Base-by-base conservation (phyloP, 2,329 filamentous ascomycete genomes). In the Bretziella fagacearum region DNA sequence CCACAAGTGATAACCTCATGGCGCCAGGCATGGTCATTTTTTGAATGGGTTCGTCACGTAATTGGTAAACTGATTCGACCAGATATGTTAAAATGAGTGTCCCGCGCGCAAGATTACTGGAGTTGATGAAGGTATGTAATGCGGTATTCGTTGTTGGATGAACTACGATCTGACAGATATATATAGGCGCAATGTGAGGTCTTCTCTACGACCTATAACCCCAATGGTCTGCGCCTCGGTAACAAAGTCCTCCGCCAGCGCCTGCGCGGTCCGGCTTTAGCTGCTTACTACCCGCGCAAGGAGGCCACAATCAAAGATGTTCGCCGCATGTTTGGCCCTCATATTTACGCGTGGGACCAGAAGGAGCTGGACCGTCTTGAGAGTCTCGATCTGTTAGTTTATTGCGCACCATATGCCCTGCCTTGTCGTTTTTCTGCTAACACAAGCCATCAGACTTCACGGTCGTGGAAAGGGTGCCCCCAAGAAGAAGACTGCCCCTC, bases 231-330 rank as follows among this genome's bases (percentile, higher is more conserved):
- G 52, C 84, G 91, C 52, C 76, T 84, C 55, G 91, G 91, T 58
- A 95, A 91, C 67, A 93, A 91, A 64, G 71, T 98, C 60, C 71
- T 98, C 51, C 84, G 87, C 58, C 83, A 95, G 62, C 78, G 87
- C 58, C 69, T 96, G 53, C 77, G 74, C 58, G 91, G 91, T n/a
- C 84, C 86, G 25, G 67, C 81, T 0, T 65, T 95, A 53, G 81
- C 79, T 32, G 72, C 84, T 49, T 98, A 95, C 70, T 98, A 98
- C 61, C 91, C 91, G 2, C 77, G 79, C 54, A 81, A 69, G 53
- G 67, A 80, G 13, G 76, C 75, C 20, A 79, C 79, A 0, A 73
- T 93, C 52, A 72, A 74, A 54, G 84, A 93, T 54, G 62, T 94
- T 52, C 77, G 81, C 59, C 74, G 74, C 52, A 67, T 74, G 42